Percentiles rank a stretch among this genome's conserved stretches.
Conservation (phyloP, 2,329 filamentous ascomycete species). For the Colletotrichum liriopes region DNA sequence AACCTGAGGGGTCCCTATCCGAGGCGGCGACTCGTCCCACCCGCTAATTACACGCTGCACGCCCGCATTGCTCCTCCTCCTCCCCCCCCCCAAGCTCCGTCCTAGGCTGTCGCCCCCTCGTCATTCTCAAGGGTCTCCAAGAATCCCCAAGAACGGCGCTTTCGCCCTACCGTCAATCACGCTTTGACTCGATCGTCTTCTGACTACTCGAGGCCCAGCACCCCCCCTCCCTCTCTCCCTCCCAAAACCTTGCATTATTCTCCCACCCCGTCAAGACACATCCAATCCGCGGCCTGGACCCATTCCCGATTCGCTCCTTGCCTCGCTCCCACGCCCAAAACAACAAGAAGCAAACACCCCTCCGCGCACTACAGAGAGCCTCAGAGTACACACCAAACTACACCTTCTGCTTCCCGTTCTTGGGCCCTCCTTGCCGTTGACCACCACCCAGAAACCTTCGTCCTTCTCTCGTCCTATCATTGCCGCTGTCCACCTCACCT, state of each 20-base stretch:
- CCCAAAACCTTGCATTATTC: slow-evolving; percentile 37
- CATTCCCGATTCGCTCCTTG: slow-evolving; percentile 20
- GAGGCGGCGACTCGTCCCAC: background rate
- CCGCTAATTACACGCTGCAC: slow-evolving; percentile 1
- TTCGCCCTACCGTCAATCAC: slow-evolving; percentile 35
- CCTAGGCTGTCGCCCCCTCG: slow-evolving; percentile 37
- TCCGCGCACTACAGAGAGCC: background rate
- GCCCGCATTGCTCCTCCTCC: slow-evolving; percentile 7
- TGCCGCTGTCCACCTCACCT: slow-evolving; percentile 23
- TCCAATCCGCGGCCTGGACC: slow-evolving; percentile 28
- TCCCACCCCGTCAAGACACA: slow-evolving; percentile 34
- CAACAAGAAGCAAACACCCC: slow-evolving; percentile 12
- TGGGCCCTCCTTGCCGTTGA: slow-evolving; percentile 30
- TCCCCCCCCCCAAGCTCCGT: slow-evolving; percentile 14
- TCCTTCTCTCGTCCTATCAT: slow-evolving; percentile 38
- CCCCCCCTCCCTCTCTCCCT: slow-evolving; percentile 11
- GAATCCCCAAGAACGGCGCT: slow-evolving; percentile 32
- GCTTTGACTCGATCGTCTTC: slow-evolving; percentile 33
- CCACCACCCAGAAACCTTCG: slow-evolving; percentile 32
- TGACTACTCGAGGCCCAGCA: slow-evolving; percentile 20
- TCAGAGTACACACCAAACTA: background rate
- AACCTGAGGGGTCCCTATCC: background rate
- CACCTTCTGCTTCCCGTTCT: slow-evolving; percentile 16
- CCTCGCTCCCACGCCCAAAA: slow-evolving; percentile 12
- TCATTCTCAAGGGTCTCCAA: slow-evolving; percentile 38